Base-by-base conservation (phyloP, 192 early-diverging fungal species). In the Chytriomyces hyalinus region DNA sequence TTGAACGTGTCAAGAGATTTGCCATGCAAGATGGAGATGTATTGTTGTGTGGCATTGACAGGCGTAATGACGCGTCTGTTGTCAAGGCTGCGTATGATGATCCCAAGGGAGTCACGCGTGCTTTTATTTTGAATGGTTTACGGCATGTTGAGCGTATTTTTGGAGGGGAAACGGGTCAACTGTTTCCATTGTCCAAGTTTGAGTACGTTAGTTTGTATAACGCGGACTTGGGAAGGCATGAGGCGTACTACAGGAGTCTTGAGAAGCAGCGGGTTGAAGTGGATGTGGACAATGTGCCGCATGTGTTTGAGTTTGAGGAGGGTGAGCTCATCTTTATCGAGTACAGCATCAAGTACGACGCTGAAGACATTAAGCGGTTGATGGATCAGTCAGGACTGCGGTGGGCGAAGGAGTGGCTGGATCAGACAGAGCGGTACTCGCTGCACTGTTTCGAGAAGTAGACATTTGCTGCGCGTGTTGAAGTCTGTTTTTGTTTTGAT, bases 241-340 rank as follows among this genome's bases (percentile, higher is more conserved):
- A 92, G 60, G 90, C 94, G 0, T 95, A 92, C 77, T 92, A 94
- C 59, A 82, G 89, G 57, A 87, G 90, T 10, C 72, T 82, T 17
- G 66, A 84, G 28, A 78, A 91, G 17, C 83, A 85, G 20, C 76
- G 74, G 0, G 53, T 95, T 13, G 61, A 73, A 17, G 28, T 73
- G 77, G 84, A 49, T 6, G 53, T 63, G 0, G 70, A 78, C 6
- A 36, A 5, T 13, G 0, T 57, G 53, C 3, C 36, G 1, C 24
- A 26, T 6, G 51, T 36, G 3, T 65, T 95, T 44, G 57, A 61
- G 0, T 75, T 97, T 13, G 81, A 83, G 20, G 85, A 90, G 67
- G 93, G 88, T 49, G 96, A 98, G 78, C 82, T 93, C 13, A 92
- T 98, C 72, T 91, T 93, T 78, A 81, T 98, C 48, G 96, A 97